Percentiles rank a stretch among this genome's conserved stretches.
Evolutionary conservation across 2,329 filamentous ascomycete species (phyloP).

Genomic region (Colletotrichum liaoningense): DNA sequence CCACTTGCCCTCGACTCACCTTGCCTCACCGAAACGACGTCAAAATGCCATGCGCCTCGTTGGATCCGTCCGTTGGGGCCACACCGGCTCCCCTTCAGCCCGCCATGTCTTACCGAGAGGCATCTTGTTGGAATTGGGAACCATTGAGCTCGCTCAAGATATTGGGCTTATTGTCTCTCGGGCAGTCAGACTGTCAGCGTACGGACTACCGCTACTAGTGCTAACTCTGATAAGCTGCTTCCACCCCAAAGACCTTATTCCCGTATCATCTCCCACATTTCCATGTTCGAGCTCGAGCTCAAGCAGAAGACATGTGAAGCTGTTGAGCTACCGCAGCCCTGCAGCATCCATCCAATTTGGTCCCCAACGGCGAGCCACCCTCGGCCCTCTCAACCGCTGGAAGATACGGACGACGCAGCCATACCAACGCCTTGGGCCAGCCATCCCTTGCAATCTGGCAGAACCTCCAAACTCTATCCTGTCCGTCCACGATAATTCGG

Average conservation of each 20-base stretch:
- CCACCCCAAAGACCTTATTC: background rate
- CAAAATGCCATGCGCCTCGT: background rate
- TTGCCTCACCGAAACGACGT: conserved; percentile 5
- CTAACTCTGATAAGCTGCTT: no score
- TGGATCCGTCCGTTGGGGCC: conserved; percentile 8
- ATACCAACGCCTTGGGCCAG: background rate
- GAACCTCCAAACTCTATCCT: conserved; percentile 1
- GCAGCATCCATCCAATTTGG: background rate
- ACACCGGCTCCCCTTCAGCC: background rate
- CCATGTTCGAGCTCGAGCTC: background rate
- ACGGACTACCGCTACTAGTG: no score
- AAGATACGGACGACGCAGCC: background rate
- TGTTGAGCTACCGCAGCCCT: conserved; percentile 34
- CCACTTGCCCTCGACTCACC: background rate
- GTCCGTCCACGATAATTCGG: conserved; percentile 6
- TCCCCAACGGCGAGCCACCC: conserved; percentile 29
- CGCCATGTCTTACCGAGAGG: conserved; percentile 24
- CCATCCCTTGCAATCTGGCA: background rate
- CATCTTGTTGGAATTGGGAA: conserved; percentile 23
- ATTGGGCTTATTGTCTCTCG: conserved; percentile 18
- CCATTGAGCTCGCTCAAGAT: background rate
- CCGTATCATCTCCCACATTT: conserved; percentile 10
- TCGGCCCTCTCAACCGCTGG: conserved; percentile 12
- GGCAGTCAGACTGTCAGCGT: background rate
- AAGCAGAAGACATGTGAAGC: conserved; percentile 1